Conservation (phyloP, 805 yeast species). For the Zygotorulaspora chibaensis region DNA sequence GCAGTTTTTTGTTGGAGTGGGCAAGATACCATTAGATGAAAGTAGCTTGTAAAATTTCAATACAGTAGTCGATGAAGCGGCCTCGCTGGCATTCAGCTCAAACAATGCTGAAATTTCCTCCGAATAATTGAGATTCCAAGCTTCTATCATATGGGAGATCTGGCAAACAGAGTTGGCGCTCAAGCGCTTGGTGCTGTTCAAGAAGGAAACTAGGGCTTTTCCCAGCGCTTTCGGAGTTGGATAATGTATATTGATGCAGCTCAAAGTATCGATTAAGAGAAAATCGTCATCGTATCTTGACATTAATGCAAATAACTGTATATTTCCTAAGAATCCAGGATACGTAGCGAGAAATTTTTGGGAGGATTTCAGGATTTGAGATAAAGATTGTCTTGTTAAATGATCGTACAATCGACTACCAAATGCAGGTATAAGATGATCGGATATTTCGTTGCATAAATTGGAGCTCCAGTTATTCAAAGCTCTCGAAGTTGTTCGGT, state of each 20-base stretch:
- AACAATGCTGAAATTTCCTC: constrained; percentile 5
- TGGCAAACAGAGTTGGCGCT: not conserved
- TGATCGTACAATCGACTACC: constrained; percentile 23
- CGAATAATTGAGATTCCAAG: constrained; percentile 8
- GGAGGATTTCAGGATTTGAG: constrained; percentile 8
- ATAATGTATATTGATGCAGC: constrained; percentile 8
- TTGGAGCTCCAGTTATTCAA: constrained; percentile 21
- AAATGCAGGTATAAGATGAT: constrained; percentile 33
- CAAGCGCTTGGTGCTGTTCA: constrained; percentile 4
- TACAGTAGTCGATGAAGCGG: not conserved
- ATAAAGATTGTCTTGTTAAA: constrained; percentile 10
- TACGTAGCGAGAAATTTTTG: constrained; percentile 11
- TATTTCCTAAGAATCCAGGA: constrained; percentile 12
- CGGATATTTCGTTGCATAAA: constrained; percentile 20
- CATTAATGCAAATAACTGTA: constrained; percentile 9
- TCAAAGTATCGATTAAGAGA: constrained; percentile 8
- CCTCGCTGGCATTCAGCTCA: constrained; percentile 7
- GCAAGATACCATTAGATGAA: constrained; percentile 5
- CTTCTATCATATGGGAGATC: constrained; percentile 1
- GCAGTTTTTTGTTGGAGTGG: constrained; percentile 1
- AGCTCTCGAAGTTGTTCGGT: constrained; percentile 32
- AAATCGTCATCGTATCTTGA: constrained; percentile 10
- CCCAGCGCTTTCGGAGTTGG: constrained; percentile 5
- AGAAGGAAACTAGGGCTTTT: constrained; percentile 5
- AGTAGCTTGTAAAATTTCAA: constrained; percentile 3